A percentile compares a stretch with the other conserved stretches of the same genome.
These are phyloP conservation scores for Wolfiporia cocos DNA, from an alignment of 1,284 basidiomycete species.

Conservation along the genomic window DNA sequence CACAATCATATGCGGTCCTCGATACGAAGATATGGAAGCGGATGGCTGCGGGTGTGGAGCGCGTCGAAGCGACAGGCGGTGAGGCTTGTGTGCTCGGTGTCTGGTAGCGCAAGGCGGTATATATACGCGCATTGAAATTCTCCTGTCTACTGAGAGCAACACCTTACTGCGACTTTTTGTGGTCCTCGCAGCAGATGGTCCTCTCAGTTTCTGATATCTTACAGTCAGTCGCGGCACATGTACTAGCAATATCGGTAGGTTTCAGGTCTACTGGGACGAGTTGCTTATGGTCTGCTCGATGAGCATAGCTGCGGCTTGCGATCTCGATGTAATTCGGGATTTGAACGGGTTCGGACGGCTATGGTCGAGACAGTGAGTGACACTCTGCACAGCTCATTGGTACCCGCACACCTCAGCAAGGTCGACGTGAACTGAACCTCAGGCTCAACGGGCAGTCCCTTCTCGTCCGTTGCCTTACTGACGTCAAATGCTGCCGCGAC, in stretches of 20 bases:
- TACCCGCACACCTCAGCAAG: slow-evolving; percentile 15
- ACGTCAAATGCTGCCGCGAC: slow-evolving; percentile 25
- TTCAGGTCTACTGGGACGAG: too few relatives aligned
- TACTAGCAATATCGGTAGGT: too few relatives aligned
- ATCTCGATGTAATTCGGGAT: slow-evolving; percentile 36
- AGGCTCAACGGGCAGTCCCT: slow-evolving; percentile 21
- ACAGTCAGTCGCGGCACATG: too few relatives aligned
- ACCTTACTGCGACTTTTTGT: too few relatives aligned
- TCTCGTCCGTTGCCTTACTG: slow-evolving; percentile 16
- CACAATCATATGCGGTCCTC: slow-evolving; percentile 6
- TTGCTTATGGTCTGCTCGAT: slow-evolving; percentile 24
- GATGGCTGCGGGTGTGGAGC: slow-evolving; percentile 30
- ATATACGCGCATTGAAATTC: not conserved
- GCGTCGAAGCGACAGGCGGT: slow-evolving; percentile 29
- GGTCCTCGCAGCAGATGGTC: too few relatives aligned
- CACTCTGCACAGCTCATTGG: not conserved
- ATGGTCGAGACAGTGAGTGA: not conserved
- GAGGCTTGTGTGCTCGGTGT: slow-evolving; percentile 24
- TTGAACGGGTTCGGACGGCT: slow-evolving; percentile 35
- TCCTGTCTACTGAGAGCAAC: not conserved
- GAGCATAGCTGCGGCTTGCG: slow-evolving; percentile 23
- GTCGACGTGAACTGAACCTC: slow-evolving; percentile 17
- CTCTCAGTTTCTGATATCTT: too few relatives aligned
- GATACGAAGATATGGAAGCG: slow-evolving; percentile 21
- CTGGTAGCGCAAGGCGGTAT: slow-evolving; percentile 17